These are phyloP conservation scores for Ganoderma leucocontextum DNA, from an alignment of 1,284 basidiomycete species.

Conservation along the genomic window DNA sequence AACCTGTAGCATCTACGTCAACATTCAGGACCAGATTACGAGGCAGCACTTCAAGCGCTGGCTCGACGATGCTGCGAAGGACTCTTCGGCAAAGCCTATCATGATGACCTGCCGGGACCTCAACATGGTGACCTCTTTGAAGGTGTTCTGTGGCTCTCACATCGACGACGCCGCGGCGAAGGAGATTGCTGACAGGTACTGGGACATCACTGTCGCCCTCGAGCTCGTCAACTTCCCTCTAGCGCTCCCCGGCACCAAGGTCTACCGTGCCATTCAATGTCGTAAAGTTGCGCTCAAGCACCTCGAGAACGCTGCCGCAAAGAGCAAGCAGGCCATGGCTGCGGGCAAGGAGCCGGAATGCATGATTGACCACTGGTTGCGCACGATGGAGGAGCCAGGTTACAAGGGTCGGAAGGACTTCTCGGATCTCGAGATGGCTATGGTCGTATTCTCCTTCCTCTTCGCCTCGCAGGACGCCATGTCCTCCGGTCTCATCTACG, in stretches of 20 bases:
- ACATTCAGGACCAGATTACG: conserved; percentile 88
- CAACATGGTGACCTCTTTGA: conserved; percentile 98
- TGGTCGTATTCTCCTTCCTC: conserved; percentile 96
- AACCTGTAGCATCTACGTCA: conserved; percentile 79
- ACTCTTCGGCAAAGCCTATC: conserved; percentile 68
- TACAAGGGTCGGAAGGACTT: conserved; percentile 90
- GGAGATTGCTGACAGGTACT: conserved; percentile 94
- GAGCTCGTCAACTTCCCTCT: conserved; percentile 99
- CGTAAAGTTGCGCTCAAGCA: conserved; percentile 90
- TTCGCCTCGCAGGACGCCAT: conserved; percentile 99
- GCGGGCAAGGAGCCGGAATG: conserved; percentile 86
- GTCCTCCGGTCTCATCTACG: conserved; percentile 93
- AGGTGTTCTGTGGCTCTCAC: conserved; percentile 94
- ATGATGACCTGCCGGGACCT: conserved; percentile 93
- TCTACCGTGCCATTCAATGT: conserved; percentile 94
- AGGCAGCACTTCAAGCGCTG: conserved; percentile 81
- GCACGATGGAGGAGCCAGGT: conserved; percentile 72
- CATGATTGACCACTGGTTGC: conserved; percentile 94
- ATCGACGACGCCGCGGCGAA: conserved; percentile 81
- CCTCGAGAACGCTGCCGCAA: conserved; percentile 82
- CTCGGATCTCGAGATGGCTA: conserved; percentile 94
- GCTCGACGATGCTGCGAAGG: conserved; percentile 64
- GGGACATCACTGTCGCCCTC: conserved; percentile 93
- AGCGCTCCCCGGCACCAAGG: conserved; percentile 95
- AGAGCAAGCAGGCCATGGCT: conserved; percentile 88